phyloP scores from a whole-genome alignment of 2,329 filamentous ascomycete species.

The Fusarium palustre region DNA sequence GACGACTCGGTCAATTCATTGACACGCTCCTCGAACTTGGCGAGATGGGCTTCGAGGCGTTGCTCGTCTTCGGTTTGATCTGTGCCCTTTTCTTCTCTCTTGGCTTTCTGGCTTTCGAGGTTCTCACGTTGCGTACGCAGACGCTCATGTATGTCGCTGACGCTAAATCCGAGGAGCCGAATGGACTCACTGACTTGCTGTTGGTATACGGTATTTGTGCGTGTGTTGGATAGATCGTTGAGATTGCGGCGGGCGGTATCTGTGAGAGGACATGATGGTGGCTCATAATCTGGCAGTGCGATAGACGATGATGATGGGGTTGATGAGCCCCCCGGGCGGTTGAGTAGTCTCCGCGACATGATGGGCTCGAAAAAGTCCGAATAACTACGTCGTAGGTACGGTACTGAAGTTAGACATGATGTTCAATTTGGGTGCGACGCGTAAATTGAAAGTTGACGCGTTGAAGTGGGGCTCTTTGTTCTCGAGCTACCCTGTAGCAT shows the following conservation, averaged over 20 bases:
- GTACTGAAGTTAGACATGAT: conserved; percentile 10
- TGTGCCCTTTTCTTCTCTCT: conserved; percentile 53
- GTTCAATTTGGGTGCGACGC: conserved; percentile 8
- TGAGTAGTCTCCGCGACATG: conserved; percentile 53
- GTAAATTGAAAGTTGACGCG: conserved; percentile 32
- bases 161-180: conserved; percentile 57
- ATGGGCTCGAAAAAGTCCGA: neutral
- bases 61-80: conserved; percentile 54
- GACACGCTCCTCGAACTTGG: conserved; percentile 55
- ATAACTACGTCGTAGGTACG: conserved; percentile 7
- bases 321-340: conserved; percentile 41
- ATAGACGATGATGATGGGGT: conserved; percentile 22
- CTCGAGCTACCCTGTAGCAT: neutral
- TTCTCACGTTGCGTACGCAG: conserved; percentile 53
- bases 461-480: neutral
- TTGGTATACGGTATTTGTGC: conserved; percentile 57
- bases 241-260: conserved; percentile 55
- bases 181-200: conserved; percentile 60
- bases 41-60: conserved; percentile 55
- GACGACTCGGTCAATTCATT: conserved; percentile 57
- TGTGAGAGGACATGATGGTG: conserved; percentile 60
- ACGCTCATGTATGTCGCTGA: conserved; percentile 64
- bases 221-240: conserved; percentile 57
- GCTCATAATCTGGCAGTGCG: conserved; percentile 63
- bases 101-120: conserved; percentile 50